A percentile compares a stretch with the other conserved stretches of the same genome.
Conservation (phyloP, 192 early-diverging fungal genomes). For the Coemansia sp. region DNA sequence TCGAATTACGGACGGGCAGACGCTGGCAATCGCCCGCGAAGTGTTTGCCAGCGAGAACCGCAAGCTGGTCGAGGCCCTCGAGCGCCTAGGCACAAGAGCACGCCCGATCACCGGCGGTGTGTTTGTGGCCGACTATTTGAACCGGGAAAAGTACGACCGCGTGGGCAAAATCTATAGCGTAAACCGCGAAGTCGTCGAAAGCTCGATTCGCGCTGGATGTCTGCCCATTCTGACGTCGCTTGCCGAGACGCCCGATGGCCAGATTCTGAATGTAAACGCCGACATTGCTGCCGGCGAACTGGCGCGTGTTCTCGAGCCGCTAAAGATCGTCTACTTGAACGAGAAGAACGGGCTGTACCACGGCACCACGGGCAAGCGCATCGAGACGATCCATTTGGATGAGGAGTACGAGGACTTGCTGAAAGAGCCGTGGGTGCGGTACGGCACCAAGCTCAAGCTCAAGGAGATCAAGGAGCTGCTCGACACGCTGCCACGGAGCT, state of each 20-base stretch:
- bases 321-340: conserved; percentile 97
- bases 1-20: conserved; percentile 92
- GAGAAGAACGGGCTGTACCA: conserved; percentile 97
- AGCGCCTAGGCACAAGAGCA: conserved; percentile 90
- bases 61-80: conserved; percentile 96
- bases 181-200: conserved; percentile 91
- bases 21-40: conserved; percentile 89
- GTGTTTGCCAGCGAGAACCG: conserved; percentile 95
- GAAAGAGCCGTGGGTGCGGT: conserved; percentile 95
- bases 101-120: conserved; percentile 96
- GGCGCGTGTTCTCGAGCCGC: conserved; percentile 91
- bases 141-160: conserved; percentile 91
- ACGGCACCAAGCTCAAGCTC: conserved; percentile 98
- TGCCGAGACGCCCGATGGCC: conserved; percentile 92
- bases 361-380: conserved; percentile 91
- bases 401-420: conserved; percentile 97
- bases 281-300: conserved; percentile 98
- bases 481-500: conserved; percentile 92
- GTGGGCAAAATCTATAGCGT: conserved; percentile 91
- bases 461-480: conserved; percentile 96
- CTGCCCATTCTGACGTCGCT: conserved; percentile 95
- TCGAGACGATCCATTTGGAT: conserved; percentile 96
- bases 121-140: conserved; percentile 94
- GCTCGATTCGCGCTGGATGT: conserved; percentile 89
- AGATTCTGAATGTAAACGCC: conserved; percentile 98